Evolutionary conservation across 1,284 basidiomycete genomes (phyloP).

Genomic region (Trichosporon inkin): DNA sequence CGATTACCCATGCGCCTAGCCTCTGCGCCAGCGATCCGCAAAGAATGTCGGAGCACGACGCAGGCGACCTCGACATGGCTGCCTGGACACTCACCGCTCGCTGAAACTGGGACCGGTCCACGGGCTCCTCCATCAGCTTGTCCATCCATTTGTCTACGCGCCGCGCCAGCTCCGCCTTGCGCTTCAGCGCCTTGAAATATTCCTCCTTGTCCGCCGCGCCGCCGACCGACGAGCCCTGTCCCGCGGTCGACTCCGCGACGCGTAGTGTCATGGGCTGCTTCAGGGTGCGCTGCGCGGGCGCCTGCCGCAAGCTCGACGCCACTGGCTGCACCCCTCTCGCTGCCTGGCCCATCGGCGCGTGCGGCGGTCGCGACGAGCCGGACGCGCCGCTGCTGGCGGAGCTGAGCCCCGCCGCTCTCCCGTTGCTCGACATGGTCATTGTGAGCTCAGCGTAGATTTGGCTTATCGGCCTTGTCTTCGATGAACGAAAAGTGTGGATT

Average conservation of each 20-base stretch:
- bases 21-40: not conserved
- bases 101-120: conserved; percentile 13
- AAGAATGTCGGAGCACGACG: not conserved
- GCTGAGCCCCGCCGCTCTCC: no score
- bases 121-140: conserved; percentile 21
- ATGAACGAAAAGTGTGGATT: no score
- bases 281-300: conserved; percentile 8
- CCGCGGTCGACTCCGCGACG: conserved; percentile 12
- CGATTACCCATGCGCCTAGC: no score
- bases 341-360: no score
- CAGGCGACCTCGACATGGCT: no score
- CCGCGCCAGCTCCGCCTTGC: conserved; percentile 10
- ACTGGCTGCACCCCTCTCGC: not conserved
- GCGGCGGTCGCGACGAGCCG: no score
- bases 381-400: no score
- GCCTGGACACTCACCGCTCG: conserved; percentile 13
- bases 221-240: not conserved
- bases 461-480: no score
- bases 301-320: not conserved
- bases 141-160: conserved; percentile 24
- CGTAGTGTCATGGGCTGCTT: conserved; percentile 18
- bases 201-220: conserved; percentile 11
- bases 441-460: no score
- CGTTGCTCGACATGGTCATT: no score
- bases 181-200: conserved; percentile 14